A percentile compares a stretch with the other conserved stretches of the same genome.
These are phyloP conservation scores for Miamiensis avidus DNA, from an alignment of 169 alveolate genomes.

Conservation along the genomic window DNA sequence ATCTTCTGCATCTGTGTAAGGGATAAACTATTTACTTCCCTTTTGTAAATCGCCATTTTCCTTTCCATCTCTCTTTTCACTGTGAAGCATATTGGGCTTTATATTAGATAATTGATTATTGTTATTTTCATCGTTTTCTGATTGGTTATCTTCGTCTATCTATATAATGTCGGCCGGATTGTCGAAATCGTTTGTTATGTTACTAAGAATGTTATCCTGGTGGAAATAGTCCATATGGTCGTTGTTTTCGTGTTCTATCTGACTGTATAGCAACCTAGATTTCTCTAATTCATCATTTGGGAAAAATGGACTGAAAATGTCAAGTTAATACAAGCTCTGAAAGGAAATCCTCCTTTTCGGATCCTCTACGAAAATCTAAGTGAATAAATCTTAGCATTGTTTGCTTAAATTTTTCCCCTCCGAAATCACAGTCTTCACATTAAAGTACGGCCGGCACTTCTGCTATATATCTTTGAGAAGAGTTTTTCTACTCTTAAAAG, in stretches of 20 bases:
- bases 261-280: background rate
- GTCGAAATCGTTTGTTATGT: background rate
- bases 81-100: background rate
- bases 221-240: background rate
- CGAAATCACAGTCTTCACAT: background rate
- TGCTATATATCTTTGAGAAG: constrained; percentile 16
- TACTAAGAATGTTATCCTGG: too few relatives aligned
- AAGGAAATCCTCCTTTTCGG: background rate
- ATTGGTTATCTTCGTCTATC: background rate
- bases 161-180: background rate
- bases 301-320: too few relatives aligned
- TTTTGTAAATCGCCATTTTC: background rate
- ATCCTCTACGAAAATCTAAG: background rate
- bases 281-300: background rate
- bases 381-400: too few relatives aligned
- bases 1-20: background rate
- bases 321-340: background rate
- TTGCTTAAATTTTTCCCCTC: background rate
- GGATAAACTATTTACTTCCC: background rate
- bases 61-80: too few relatives aligned
- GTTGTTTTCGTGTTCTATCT: background rate
- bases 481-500: constrained; percentile 33
- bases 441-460: constrained; percentile 5
- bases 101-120: background rate
- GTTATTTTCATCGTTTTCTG: background rate